A percentile compares a stretch with the other conserved stretches of the same genome.
These are phyloP conservation scores for Inga laurina DNA, from an alignment of 306 rosid species.

Conservation along the genomic window DNA sequence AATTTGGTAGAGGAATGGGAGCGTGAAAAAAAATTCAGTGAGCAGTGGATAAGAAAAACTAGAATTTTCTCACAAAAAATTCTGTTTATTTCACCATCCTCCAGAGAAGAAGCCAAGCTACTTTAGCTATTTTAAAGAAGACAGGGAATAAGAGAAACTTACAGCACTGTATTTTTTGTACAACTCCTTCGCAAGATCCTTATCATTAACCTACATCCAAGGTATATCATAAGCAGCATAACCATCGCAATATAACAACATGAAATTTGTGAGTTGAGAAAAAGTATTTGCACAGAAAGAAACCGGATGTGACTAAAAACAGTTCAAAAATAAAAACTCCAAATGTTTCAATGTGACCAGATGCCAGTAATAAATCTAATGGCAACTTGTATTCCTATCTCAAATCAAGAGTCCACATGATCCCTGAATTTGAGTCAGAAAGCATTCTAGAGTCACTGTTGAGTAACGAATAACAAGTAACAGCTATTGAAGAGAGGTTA, in stretches of 20 bases:
- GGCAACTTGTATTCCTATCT: not conserved
- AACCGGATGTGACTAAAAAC: not conserved
- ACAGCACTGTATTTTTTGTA: conserved; percentile 94
- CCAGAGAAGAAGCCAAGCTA: conserved; percentile 18
- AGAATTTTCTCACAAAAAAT: not conserved
- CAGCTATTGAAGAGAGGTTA: not conserved
- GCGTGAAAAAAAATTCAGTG: conserved; percentile 4
- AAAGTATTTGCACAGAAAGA: conserved; percentile 16
- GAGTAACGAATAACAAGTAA: not conserved
- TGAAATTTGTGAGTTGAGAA: not conserved
- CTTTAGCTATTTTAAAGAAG: conserved; percentile 24
- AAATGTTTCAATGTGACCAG: not conserved
- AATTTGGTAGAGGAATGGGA: not conserved
- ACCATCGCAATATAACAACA: conserved; percentile 10
- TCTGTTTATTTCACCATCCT: not conserved
- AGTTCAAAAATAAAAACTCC: conserved; percentile 12
- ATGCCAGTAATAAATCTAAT: not conserved
- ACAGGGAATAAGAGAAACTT: conserved; percentile 42
- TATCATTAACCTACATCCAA: conserved; percentile 75
- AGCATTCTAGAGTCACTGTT: not conserved
- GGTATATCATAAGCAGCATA: conserved; percentile 35
- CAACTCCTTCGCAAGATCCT: conserved; percentile 86
- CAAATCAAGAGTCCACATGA: conserved; percentile 12
- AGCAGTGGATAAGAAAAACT: not conserved
- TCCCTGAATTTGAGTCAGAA: conserved; percentile 18